These are phyloP conservation scores for Favolaschia claudopus DNA, from an alignment of 768 basidiomycete species.

Conservation along the genomic window DNA sequence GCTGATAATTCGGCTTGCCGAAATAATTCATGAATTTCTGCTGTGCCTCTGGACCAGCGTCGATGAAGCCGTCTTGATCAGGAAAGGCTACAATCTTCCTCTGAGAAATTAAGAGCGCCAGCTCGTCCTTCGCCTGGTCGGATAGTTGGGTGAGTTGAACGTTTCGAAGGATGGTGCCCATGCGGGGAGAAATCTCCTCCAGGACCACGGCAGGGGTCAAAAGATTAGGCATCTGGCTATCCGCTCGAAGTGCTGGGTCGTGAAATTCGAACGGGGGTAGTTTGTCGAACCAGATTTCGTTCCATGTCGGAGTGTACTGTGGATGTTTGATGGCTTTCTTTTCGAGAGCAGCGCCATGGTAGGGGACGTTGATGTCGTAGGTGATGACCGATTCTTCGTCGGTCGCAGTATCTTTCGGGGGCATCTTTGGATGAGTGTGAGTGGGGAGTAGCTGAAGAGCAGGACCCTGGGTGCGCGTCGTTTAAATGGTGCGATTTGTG, in stretches of 20 bases:
- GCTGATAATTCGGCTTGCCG: slow-evolving; percentile 24
- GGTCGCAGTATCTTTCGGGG: slow-evolving; percentile 1
- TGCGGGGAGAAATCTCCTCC: slow-evolving; percentile 23
- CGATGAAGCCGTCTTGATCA: slow-evolving; percentile 24
- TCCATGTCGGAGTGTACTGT: slow-evolving; percentile 28
- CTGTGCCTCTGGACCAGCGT: slow-evolving; percentile 22
- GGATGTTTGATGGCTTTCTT: slow-evolving; percentile 15
- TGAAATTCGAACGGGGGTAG: slow-evolving; percentile 25
- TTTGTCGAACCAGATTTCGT: slow-evolving; percentile 26
- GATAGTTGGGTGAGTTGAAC: slow-evolving; percentile 20
- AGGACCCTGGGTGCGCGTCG: too few species aligned
- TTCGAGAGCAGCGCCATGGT: slow-evolving; percentile 18
- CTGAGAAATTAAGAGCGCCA: slow-evolving; percentile 27
- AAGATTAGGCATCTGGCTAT: slow-evolving; percentile 19
- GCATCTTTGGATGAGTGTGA: background rate
- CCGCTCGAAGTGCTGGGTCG: slow-evolving; percentile 30
- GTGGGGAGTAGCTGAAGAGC: too few species aligned
- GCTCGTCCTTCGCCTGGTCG: slow-evolving; percentile 26
- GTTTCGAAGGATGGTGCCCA: slow-evolving; percentile 27
- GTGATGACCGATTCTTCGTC: slow-evolving; percentile 15
- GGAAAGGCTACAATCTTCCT: slow-evolving; percentile 30
- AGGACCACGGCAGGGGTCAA: slow-evolving; percentile 1
- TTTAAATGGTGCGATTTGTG: too few species aligned
- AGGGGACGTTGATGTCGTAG: slow-evolving; percentile 30
- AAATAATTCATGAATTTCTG: slow-evolving; percentile 26